Base-by-base conservation (phyloP, 2,329 filamentous ascomycete genomes). In the Colletotrichum truncatum region DNA sequence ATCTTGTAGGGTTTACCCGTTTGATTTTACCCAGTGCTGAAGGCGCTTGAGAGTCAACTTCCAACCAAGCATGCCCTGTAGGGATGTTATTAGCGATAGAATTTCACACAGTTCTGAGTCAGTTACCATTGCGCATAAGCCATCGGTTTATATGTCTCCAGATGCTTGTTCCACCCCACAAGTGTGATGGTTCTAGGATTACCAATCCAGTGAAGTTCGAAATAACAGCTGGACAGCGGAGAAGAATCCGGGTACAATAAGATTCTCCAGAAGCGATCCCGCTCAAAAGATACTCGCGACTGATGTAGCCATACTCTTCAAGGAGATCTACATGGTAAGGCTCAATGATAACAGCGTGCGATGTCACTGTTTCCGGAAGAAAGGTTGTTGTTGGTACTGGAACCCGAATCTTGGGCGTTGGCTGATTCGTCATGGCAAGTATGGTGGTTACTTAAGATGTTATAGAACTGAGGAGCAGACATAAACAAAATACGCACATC, bases 91-190 rank as follows among this genome's bases (percentile, higher is more conserved):
- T n/a, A 36, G 34, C 34, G 11, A 36, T 12, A 6, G 16, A 36
- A 7, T 2, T 5, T 10, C 4, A n/a, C 34, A 43, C 11, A 12
- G 12, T n/a, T 4, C 39, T 5, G 25, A n/a, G 25, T 49, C 18
- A 21, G 23, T 38, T 49, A 68, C 68, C 66, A n/a, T 67, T 69
- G 5, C 68, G 52, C 68, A 69, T 69, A 8, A 69, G n/a, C 68
- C 68, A 69, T 25, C 68, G 58, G 38, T 55, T 69, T 18, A 59
- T 63, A 38, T 68, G 63, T 18, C 68, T 63, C 68, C 68, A 69
- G 18, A 69, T 63, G n/a, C 68, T 69, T 4, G 68, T 69, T 55
- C 68, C 68, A 10, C 68, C 66, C 63, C 68, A 69, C 4, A 69
- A 39, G 41, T 69, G 68, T 1, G 66, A 69, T 2, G 68, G 68